Evolutionary conservation across 2,329 filamentous ascomycete species (phyloP), one percentile per base, ranked within the genome.

Genomic region (Beauveria brongniartii): DNA sequence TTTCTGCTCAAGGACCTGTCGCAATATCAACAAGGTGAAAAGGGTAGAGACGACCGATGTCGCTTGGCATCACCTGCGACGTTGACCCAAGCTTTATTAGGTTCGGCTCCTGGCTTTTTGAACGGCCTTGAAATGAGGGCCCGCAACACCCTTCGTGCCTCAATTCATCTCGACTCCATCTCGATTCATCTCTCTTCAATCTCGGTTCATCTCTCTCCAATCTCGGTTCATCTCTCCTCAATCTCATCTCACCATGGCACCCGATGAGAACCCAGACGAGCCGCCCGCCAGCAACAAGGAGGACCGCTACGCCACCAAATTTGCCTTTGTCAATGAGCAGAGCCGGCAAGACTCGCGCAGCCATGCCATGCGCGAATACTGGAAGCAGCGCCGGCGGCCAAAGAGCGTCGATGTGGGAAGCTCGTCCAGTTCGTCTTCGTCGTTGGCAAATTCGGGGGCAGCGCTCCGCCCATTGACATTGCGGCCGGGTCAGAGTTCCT

Each of bases 351-450:
- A 59, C 44, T 40, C 47, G 26, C 56, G 71, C 30, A 74, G 70
- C 61, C 72, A 75, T 70, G 72, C 71, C 14, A 74, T 74, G 71
- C 48, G 48, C 18, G 48, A 51, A 12, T 34, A 51, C 28, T 51
- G 48, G 48, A 20, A 64, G 69, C 3, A 68, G 46, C 67, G 71
- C 30, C 67, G 68, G n/a, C 62, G 61, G 1, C 60, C 41, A 47
- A 64, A 55, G 14, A 52, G 44, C 62, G 34, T 51, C 58, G 51
- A 53, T n/a, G 30, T 41, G 5, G n/a, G 12, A 5, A 40, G 51
- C 51, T 40, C 37, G 3, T 41, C 51, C 5, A 24, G n/a, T 7
- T 53, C 20, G n/a, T 40, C 51, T 2, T 4, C 30, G 9, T 37
- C 50, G 22, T 24, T 14, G 20, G 24, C 22, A 7, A 24, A 48